Evolutionary conservation across 345 rosid genomes (phyloP), one percentile per base, ranked within the genome.

Genomic region (Acer negundo): DNA sequence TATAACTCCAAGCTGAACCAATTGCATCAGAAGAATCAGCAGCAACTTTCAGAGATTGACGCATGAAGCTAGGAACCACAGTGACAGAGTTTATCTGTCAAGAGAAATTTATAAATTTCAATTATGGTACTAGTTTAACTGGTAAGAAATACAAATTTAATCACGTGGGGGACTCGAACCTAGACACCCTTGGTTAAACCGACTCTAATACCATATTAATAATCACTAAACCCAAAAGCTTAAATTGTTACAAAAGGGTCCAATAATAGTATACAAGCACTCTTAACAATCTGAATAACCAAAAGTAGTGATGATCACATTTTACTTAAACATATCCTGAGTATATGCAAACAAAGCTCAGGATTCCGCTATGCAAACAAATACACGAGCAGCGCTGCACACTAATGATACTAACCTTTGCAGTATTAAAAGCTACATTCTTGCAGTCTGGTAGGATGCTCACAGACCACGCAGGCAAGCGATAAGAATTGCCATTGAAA

Each of bases 381-480:
- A 31, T 53, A 69, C 17, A 46, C 22, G 26, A 28, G 68, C 46
- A 42, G 58, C 47, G 47, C 17, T 6, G 49, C 75, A 51, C 67
- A 74, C 20, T 63, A 67, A 74, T 1, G 49, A 75, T 78, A 77
- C 87, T 68, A 46, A 95, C 99, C 99, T 95, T 93, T 63, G 99
- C 98, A 12, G 98, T 93, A 77, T 95, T 95, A 58, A 95, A 81
- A 59, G 77, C 99, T 7, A 91, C 98, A 62, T 84, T 95, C 78
- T 91, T 92, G 93, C 99, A 93, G 84, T 95, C 97, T 16, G 99
- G 99, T 67, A 95, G 86, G 85, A 95, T 92, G 90, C 98, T 95
- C 72, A 95, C 99, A 11, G 99, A 93, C 99, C 99, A 95, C 8
- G 91, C 94, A 62, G 99, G 99, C 85, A 95, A 80, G 75, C 20